Evolutionary conservation across 768 basidiomycete species (phyloP).

Genomic region (Stropharia rugosoannulata): DNA sequence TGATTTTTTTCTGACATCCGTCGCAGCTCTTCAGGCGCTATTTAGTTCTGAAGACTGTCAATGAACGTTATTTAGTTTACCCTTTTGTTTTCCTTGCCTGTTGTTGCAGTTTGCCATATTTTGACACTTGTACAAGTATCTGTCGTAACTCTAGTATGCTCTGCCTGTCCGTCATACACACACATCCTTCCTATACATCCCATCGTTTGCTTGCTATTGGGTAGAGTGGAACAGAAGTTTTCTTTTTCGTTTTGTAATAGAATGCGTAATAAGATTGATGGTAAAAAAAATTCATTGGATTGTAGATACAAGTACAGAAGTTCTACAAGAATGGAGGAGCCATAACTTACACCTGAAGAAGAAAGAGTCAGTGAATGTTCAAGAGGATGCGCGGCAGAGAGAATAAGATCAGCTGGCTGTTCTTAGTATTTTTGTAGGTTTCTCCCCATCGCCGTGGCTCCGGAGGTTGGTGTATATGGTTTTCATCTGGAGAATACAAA

Average conservation of each 20-base stretch:
- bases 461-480: slow-evolving; percentile 41
- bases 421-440: slow-evolving; percentile 52
- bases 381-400: neutral
- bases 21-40: too few relatives aligned
- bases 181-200: slow-evolving; percentile 10
- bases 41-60: too few relatives aligned
- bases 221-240: neutral
- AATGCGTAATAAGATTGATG: too few relatives aligned
- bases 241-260: too few relatives aligned
- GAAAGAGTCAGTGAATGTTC: neutral
- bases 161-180: neutral
- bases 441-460: slow-evolving; percentile 47
- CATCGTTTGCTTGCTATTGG: slow-evolving; percentile 3
- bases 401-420: slow-evolving; percentile 55
- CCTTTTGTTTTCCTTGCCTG: neutral
- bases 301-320: too few relatives aligned
- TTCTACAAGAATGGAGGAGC: neutral
- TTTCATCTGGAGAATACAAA: slow-evolving; percentile 38
- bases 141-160: slow-evolving; percentile 3
- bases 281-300: neutral
- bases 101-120: neutral
- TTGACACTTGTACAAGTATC: neutral
- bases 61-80: slow-evolving; percentile 2
- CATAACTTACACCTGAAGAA: neutral
- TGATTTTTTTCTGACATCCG: too few relatives aligned